A percentile compares a stretch with the other conserved stretches of the same genome.
Evolutionary conservation across 208 protist genomes (phyloP).

Genomic region (Leishmania mexicana): DNA sequence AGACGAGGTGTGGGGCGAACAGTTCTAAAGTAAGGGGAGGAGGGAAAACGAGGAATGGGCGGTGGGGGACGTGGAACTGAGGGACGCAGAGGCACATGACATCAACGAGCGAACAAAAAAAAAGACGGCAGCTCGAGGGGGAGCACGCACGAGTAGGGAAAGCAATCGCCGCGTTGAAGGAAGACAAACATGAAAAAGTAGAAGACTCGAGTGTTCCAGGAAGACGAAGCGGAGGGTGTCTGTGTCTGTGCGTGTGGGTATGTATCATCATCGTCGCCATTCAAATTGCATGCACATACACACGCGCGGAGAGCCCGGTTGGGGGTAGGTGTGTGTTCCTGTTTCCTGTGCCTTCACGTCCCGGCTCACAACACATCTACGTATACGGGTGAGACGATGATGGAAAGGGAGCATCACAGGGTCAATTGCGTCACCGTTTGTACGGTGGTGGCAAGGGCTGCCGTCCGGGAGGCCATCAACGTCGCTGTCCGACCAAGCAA

Average conservation of each 20-base stretch:
- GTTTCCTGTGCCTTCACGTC: not conserved
- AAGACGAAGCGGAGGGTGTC: not conserved
- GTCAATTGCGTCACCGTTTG: not conserved
- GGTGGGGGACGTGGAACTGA: not conserved
- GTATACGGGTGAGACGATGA: not conserved
- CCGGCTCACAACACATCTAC: not conserved
- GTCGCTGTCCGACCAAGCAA: not conserved
- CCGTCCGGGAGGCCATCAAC: not conserved
- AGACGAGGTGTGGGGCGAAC: not conserved
- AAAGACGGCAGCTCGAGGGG: not conserved
- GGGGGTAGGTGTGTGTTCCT: not conserved
- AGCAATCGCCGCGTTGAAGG: not conserved
- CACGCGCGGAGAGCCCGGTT: not conserved
- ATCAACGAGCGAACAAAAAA: not conserved
- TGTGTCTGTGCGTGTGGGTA: not conserved
- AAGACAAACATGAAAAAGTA: not conserved
- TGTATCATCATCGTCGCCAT: too few species aligned
- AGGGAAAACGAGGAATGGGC: not conserved
- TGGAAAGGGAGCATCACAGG: not conserved
- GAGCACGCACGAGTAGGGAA: not conserved
- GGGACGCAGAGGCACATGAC: not conserved
- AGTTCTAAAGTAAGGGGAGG: not conserved
- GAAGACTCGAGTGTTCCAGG: not conserved
- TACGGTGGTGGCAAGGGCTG: not conserved
- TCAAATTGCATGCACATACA: too few species aligned